Evolutionary conservation across 2,329 filamentous ascomycete genomes (phyloP), one percentile per base, ranked within the genome.

Genomic region (Lasiodiplodia sp.): DNA sequence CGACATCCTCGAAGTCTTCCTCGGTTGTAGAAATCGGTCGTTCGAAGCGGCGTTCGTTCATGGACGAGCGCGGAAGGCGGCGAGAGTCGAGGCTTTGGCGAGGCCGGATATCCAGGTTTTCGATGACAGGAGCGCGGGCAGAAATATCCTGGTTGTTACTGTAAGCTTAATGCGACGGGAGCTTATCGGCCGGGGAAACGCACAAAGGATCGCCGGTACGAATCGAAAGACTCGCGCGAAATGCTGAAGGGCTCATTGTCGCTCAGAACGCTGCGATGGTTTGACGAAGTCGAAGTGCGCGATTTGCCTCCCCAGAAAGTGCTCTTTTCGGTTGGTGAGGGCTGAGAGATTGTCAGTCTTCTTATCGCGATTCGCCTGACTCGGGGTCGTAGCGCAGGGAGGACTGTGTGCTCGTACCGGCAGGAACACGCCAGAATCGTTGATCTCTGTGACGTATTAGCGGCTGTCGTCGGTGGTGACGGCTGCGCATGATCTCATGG

Each of bases 161-260:
- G 56, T 60, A 52, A 67, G 65, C 37, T 28, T 58, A 51, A 52
- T 28, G 55, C 55, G 40, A 38, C 8, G 12, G 28, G 31, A 67
- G 44, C n/a, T 25, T 52, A 18, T 44, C 38, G 12, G 34, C 25
- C 14, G 10, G 25, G n/a, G 56, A 47, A n/a, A 85, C 91, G 74
- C 87, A 97, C 95, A 83, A 98, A 98, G 72, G 94, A 97, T 75
- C 96, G 90, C 71, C 96, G 87, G 82, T 98, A 98, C 3, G 94
- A 97, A 79, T 98, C 96, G 77, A 98, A 98, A 2, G 94, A 97
- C 82, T 98, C 96, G 75, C 95, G 88, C 47, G 94, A 97, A 78
- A 98, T 98, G 71, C 92, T 93, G 79, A 98, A 98, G 16, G 92
- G 94, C 78, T 98, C 95, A 74, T 94, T 94, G 71, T 97, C 93